Conservation (phyloP, 768 basidiomycete genomes). For the Leccinellum albellum region DNA sequence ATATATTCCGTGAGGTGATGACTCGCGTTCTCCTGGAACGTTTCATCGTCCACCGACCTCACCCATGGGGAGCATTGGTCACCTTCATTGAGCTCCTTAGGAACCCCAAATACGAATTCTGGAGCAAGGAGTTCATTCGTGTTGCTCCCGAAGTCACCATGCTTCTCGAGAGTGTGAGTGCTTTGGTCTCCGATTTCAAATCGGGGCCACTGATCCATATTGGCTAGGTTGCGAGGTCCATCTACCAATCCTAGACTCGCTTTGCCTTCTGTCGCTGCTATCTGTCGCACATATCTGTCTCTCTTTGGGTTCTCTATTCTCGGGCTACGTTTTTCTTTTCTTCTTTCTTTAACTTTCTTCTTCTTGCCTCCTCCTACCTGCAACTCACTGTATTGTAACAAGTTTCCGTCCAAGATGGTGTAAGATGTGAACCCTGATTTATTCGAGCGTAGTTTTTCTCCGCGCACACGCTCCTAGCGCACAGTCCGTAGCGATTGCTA, state of each 20-base stretch:
- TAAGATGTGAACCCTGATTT: slow-evolving; percentile 46
- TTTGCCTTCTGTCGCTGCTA: slow-evolving; percentile 62
- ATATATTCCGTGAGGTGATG: slow-evolving; percentile 75
- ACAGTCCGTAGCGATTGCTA: slow-evolving; percentile 13
- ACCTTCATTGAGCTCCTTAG: slow-evolving; percentile 93
- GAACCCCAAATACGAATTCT: slow-evolving; percentile 87
- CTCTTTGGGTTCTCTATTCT: slow-evolving; percentile 52
- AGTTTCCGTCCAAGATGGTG: slow-evolving; percentile 46
- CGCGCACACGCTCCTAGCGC: slow-evolving; percentile 12
- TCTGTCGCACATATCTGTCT: slow-evolving; percentile 76
- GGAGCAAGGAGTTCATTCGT: slow-evolving; percentile 82
- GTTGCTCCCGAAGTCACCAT: slow-evolving; percentile 83
- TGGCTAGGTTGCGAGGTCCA: slow-evolving; percentile 66
- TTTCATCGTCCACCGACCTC: slow-evolving; percentile 90
- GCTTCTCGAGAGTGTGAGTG: slow-evolving; percentile 76
- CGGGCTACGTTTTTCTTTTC: background rate
- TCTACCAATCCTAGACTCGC: slow-evolving; percentile 73
- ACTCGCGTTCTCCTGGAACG: slow-evolving; percentile 90
- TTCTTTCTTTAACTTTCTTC: slow-evolving; percentile 19
- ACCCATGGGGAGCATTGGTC: slow-evolving; percentile 93
- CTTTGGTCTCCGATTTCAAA: background rate
- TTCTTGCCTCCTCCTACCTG: slow-evolving; percentile 25
- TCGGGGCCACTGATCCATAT: slow-evolving; percentile 1
- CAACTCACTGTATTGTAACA: slow-evolving; percentile 87
- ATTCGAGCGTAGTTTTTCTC: slow-evolving; percentile 20